These are phyloP conservation scores for Pseudocercospora vitis DNA, from an alignment of 2,329 filamentous ascomycete genomes.

Conservation along the genomic window DNA sequence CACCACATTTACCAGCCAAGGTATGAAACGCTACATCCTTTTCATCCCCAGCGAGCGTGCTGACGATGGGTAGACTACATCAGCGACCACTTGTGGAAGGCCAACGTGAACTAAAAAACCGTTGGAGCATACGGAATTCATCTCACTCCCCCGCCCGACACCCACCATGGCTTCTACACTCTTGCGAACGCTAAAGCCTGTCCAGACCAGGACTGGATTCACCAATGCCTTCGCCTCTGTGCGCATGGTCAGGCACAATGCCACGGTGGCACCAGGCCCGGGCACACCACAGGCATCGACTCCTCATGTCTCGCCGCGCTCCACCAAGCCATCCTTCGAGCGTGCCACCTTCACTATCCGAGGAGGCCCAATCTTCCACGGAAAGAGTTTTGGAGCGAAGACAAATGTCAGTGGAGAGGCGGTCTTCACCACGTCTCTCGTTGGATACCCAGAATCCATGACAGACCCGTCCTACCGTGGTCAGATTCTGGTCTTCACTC, in stretches of 20 bases:
- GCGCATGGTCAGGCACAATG: conserved; percentile 55
- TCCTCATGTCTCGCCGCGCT: conserved; percentile 50
- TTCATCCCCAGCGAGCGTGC: neutral
- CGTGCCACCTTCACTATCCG: conserved; percentile 91
- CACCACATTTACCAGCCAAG: conserved; percentile 55
- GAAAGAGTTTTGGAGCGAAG: conserved; percentile 94
- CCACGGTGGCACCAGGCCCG: conserved; percentile 68
- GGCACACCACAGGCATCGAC: conserved; percentile 71
- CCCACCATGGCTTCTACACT: conserved; percentile 47
- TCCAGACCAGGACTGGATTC: conserved; percentile 36
- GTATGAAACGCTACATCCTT: conserved; percentile 38
- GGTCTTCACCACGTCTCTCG: conserved; percentile 96
- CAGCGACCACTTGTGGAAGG: conserved; percentile 70
- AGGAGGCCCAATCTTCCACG: conserved; percentile 94
- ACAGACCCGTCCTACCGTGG: conserved; percentile 70
- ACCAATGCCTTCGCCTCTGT: conserved; percentile 47
- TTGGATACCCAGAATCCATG: conserved; percentile 92
- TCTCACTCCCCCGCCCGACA: conserved; percentile 24
- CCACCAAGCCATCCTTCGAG: conserved; percentile 67
- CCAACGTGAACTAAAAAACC: conserved; percentile 59
- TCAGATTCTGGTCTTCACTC: conserved; percentile 97
- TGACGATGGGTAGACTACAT: conserved; percentile 53
- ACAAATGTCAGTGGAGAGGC: conserved; percentile 96
- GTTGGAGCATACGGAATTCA: conserved; percentile 22
- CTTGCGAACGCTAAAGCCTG: conserved; percentile 56